phyloP scores from a whole-genome alignment of 805 yeast species.

The Yamadazyma endophytica region DNA sequence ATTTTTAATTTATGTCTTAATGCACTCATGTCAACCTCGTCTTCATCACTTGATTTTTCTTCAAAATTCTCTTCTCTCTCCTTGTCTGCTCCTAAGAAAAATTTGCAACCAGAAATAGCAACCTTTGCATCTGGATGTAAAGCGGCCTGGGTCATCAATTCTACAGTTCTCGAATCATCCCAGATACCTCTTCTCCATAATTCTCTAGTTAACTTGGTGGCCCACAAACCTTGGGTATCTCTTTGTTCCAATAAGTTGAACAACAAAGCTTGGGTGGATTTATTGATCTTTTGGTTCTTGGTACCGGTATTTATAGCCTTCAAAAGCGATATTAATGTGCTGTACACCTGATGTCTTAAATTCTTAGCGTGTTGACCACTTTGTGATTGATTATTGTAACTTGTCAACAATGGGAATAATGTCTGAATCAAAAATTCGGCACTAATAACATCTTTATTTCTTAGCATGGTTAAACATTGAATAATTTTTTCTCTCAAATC shows the following conservation, averaged over 20 bases:
- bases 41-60: conserved; percentile 60
- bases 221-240: conserved; percentile 85
- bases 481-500: conserved; percentile 88
- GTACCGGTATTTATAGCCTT: conserved; percentile 85
- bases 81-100: conserved; percentile 92
- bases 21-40: conserved; percentile 63
- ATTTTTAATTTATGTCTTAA: conserved; percentile 78
- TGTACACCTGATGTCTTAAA: conserved; percentile 77
- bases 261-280: conserved; percentile 86
- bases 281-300: conserved; percentile 83
- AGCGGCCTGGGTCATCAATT: conserved; percentile 94
- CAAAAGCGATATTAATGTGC: conserved; percentile 70
- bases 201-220: conserved; percentile 90
- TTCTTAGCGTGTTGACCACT: conserved; percentile 69
- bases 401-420: conserved; percentile 76
- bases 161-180: conserved; percentile 98
- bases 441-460: conserved; percentile 75
- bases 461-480: conserved; percentile 81
- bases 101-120: conserved; percentile 82
- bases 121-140: conserved; percentile 84
- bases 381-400: conserved; percentile 45
- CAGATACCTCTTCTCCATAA: conserved; percentile 97
- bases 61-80: conserved; percentile 84
- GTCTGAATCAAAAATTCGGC: conserved; percentile 83
- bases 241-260: conserved; percentile 82